Conservation (phyloP, 2,329 filamentous ascomycete species). For the Trichophyton simii region DNA sequence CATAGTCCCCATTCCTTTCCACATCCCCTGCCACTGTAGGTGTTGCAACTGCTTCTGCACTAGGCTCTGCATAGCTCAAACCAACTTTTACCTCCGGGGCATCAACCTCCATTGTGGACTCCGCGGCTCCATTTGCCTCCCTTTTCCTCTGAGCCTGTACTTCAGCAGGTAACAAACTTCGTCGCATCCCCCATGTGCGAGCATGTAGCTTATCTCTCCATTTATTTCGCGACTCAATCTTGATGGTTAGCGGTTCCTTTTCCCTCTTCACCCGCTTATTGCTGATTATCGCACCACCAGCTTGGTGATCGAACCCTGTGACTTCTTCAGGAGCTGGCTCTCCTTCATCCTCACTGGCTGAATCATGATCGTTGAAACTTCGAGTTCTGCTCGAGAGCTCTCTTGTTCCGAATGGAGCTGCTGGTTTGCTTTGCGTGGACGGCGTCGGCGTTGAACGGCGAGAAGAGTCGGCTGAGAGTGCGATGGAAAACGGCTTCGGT, state of each 20-base stretch:
- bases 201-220: slow-evolving; percentile 37
- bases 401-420: slow-evolving; percentile 7
- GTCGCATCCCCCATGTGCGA: slow-evolving; percentile 42
- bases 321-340: slow-evolving; percentile 34
- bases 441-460: background rate
- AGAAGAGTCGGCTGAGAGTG: slow-evolving; percentile 22
- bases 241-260: slow-evolving; percentile 57
- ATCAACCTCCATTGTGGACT: slow-evolving; percentile 36
- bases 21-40: slow-evolving; percentile 4
- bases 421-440: background rate
- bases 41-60: slow-evolving; percentile 18
- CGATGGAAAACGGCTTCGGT: slow-evolving; percentile 31
- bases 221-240: slow-evolving; percentile 76
- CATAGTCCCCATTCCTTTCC: slow-evolving; percentile 11
- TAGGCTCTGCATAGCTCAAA: slow-evolving; percentile 37
- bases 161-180: slow-evolving; percentile 47
- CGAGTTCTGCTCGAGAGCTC: slow-evolving; percentile 21
- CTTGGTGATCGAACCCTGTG: slow-evolving; percentile 41
- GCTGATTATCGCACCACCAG: slow-evolving; percentile 28
- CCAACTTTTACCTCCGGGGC: slow-evolving; percentile 42
- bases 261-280: slow-evolving; percentile 28
- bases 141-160: slow-evolving; percentile 37
- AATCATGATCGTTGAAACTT: slow-evolving; percentile 40
- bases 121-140: slow-evolving; percentile 22
- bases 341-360: slow-evolving; percentile 41